Conservation (phyloP, 257 asterid species). For the Petunia axillaris region DNA sequence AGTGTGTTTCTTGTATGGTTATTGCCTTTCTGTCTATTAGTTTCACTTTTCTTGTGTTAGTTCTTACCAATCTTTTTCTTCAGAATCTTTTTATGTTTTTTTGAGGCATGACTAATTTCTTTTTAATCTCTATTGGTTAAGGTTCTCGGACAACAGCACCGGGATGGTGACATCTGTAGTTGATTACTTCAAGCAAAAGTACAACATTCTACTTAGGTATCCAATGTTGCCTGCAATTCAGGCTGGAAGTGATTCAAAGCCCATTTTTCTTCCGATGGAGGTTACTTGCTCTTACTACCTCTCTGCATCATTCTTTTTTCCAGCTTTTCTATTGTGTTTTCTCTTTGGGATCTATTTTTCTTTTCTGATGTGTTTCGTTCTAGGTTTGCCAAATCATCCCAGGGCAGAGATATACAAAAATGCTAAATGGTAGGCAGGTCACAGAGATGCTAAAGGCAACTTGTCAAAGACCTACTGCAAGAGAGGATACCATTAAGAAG, state of each 20-base stretch:
- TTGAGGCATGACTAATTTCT: not conserved
- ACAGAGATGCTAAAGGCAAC: conserved; percentile 63
- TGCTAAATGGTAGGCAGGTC: conserved; percentile 68
- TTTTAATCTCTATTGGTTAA: conserved; percentile 26
- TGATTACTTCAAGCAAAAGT: conserved; percentile 54
- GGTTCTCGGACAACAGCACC: conserved; percentile 58
- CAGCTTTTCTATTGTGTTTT: not conserved
- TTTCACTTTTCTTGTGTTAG: not conserved
- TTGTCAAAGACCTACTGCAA: conserved; percentile 59
- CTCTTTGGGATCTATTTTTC: not conserved
- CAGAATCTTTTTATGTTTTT: not conserved
- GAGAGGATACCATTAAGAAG: conserved; percentile 41
- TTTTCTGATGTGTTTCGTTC: not conserved
- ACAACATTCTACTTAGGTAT: conserved; percentile 39
- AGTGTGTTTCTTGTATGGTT: not conserved
- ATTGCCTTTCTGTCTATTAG: not conserved
- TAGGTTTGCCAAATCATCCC: conserved; percentile 60
- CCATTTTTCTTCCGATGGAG: conserved; percentile 84
- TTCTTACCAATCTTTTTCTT: not conserved
- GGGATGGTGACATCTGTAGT: conserved; percentile 46
- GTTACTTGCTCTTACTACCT: conserved; percentile 35
- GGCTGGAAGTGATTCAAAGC: conserved; percentile 62
- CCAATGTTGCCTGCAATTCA: conserved; percentile 67
- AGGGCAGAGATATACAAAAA: conserved; percentile 64
- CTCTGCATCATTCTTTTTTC: not conserved